Base-by-base conservation (phyloP, 768 basidiomycete genomes). In the Kwoniella botswanensis region DNA sequence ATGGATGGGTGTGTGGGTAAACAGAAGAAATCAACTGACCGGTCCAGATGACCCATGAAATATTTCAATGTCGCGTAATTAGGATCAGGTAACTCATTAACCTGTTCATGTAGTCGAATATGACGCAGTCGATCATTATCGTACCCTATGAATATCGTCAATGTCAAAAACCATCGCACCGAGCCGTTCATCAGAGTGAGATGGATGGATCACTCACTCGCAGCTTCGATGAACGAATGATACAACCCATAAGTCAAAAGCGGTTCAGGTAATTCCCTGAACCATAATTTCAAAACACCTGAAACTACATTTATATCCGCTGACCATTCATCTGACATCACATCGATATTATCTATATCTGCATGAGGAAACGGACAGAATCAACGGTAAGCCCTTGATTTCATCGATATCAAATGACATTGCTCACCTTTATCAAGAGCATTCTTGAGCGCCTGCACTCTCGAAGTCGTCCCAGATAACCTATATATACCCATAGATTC, bases 61-160 rank as follows among this genome's bases (percentile, higher is more conserved):
- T 88, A 97, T 82, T 98, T 98, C 62, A 98, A 86, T 1, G 96
- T 96, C 1, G 97, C 93, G 79, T 99, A 99, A 84, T 98, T 98
- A n/a, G 97, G 89, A 84, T 99, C 97, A 13, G 97, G 96, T 64
- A 99, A 87, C 74, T 98, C 96, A 78, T 99, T 99, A 57, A 99
- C 94, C 57, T 94, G 90, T 81, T 98, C 97, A 79, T 99, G 97
- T 63, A 98, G 85, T 61, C 95, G 89, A 73, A 99, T 98, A 78
- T 98, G 96, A 70, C 96, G 89, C 74, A 98, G 86, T 62, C 96
- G 89, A 75, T 97, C 95, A 79, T 96, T 97, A 65, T 98, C 97
- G 72, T 81, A 81, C 26, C 82, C 82, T 83, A 52, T 21, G 22
- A 55, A 11, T n/a, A 22, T 24, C 2, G 92, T 92, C 81, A 55